Evolutionary conservation across 1,139 yeast species (phyloP).

Genomic region (Pneumocystis carinii): DNA sequence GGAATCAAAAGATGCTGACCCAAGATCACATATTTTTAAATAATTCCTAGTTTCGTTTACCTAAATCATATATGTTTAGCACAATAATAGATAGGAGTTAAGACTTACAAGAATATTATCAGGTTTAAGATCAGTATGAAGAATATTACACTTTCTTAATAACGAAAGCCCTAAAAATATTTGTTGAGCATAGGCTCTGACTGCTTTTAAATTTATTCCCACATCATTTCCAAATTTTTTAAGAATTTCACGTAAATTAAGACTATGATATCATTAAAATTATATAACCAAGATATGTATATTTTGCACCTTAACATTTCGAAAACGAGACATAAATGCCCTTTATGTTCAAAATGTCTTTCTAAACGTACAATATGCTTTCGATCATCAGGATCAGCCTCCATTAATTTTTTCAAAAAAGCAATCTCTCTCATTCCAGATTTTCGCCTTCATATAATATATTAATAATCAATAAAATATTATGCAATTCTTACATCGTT

Average conservation of each 20-base stretch:
- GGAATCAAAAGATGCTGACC: constrained; percentile 64
- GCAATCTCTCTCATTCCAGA: constrained; percentile 77
- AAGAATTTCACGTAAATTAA: constrained; percentile 68
- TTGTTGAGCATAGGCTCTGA: constrained; percentile 72
- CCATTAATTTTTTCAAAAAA: constrained; percentile 52
- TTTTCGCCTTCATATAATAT: constrained; percentile 12
- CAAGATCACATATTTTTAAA: constrained; percentile 77
- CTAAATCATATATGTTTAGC: constrained; percentile 38
- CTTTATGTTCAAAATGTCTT: constrained; percentile 68
- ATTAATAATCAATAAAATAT: neutral
- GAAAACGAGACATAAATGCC: constrained; percentile 78
- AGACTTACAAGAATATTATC: constrained; percentile 47
- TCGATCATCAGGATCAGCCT: constrained; percentile 45
- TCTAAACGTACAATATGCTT: constrained; percentile 60
- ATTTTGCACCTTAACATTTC: constrained; percentile 38
- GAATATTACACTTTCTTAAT: constrained; percentile 56
- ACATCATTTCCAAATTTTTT: constrained; percentile 65
- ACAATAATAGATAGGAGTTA: constrained; percentile 41
- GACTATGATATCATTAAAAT: constrained; percentile 22
- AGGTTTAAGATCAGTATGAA: constrained; percentile 82
- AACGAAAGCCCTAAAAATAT: constrained; percentile 62
- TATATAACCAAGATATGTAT: neutral
- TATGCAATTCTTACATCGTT: constrained; percentile 17
- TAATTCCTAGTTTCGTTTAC: constrained; percentile 67
- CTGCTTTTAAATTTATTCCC: constrained; percentile 45